phyloP scores from a whole-genome alignment of 2,329 filamentous ascomycete species.

The Colletotrichum neosansevieriae region DNA sequence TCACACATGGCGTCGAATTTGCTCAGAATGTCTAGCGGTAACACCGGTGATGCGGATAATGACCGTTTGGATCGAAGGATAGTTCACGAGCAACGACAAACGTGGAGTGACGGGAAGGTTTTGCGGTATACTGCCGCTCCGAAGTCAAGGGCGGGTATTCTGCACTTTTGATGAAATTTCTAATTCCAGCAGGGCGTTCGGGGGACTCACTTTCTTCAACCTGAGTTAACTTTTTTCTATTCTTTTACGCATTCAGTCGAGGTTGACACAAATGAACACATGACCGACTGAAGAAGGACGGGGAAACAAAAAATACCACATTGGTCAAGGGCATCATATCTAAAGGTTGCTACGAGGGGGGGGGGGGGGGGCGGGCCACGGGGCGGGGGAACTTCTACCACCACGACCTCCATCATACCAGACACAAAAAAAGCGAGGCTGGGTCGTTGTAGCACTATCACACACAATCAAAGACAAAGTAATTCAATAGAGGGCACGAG shows the following conservation, averaged over 20 bases:
- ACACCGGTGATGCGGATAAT: constrained; percentile 1
- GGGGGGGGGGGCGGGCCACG: no score
- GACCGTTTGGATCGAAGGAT: constrained; percentile 26
- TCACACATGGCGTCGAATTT: constrained; percentile 11
- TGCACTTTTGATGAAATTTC: constrained; percentile 37
- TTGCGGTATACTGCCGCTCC: constrained; percentile 19
- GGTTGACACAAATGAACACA: constrained; percentile 39
- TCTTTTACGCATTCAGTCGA: constrained; percentile 30
- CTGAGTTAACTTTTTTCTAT: constrained; percentile 13
- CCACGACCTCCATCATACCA: constrained; percentile 26
- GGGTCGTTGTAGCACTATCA: constrained; percentile 38
- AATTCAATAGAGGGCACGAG: constrained; percentile 37
- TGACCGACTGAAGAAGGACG: constrained; percentile 36
- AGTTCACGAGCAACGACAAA: constrained; percentile 19
- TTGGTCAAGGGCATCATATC: constrained; percentile 27
- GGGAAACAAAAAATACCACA: constrained; percentile 37
- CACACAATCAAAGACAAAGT: constrained; percentile 14
- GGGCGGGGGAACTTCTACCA: constrained; percentile 10
- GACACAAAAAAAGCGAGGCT: constrained; percentile 26
- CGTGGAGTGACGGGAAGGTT: constrained; percentile 8
- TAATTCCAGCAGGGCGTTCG: constrained; percentile 38
- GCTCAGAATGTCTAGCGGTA: constrained; percentile 22
- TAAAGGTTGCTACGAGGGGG: constrained; percentile 34
- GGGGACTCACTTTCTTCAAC: constrained; percentile 24
- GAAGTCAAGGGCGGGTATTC: constrained; percentile 27